Evolutionary conservation across 345 rosid species (phyloP), one percentile per base, ranked within the genome.

Genomic region (Eucalyptus camaldulensis): DNA sequence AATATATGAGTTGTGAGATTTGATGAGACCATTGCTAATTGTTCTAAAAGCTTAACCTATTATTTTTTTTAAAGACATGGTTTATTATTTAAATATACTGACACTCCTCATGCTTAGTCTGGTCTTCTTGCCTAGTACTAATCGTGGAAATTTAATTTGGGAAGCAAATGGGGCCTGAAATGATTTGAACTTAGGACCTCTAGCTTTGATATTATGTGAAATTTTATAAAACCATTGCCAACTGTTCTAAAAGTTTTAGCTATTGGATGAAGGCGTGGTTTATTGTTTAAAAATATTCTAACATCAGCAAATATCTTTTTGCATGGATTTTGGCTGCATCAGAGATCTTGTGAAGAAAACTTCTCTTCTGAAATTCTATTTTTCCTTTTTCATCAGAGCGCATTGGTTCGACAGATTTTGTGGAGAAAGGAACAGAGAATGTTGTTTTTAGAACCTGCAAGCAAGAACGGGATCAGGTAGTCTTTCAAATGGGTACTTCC

Each of bases 401-500:
- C 91, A 80, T 90, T 25, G 95, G 95, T 7, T 93, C 95, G 53
- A 94, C 94, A 56, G 99, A 97, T 92, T 96, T 97, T 92, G 96
- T 96, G 90, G 99, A 97, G 95, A 96, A 94, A 91, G 99, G 98
- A 89, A 95, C 99, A 6, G 93, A 93, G 12, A 96, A 90, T 92
- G 93, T 97, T 80, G 97, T 96, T 80, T 97, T 97, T 88, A 94
- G 99, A 90, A 96, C 99, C 88, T 97, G 97, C 92, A 86, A 90
- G 69, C 91, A 90, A 90, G 99, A 97, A 91, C 92, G 90, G 87
- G 91, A 91, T 29, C 96, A 65, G 44, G 96, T 97, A 50, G 98
- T 96, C 60, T 96, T 96, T 91, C 99, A 96, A 89, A 94, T 97
- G 93, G 99, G 99, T 76, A 97, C 99, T 89, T 96, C 99, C 88